phyloP scores from a whole-genome alignment of 345 rosid genomes.

The Eucalyptus pauciflora region DNA sequence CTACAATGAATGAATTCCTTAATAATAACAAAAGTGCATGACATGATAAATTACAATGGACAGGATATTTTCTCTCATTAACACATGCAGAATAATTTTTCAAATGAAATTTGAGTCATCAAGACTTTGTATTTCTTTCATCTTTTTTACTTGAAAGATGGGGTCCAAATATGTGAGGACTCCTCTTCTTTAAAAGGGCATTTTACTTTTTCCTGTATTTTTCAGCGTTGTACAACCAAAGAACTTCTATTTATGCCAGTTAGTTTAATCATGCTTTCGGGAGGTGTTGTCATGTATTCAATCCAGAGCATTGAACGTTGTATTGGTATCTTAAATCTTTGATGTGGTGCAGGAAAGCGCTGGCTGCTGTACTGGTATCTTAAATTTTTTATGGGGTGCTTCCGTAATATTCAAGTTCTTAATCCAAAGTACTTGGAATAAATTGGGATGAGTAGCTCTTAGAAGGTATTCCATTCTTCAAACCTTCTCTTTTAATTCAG shows the following conservation, averaged over 20 bases:
- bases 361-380: rapidly evolving
- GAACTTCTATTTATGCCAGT: too few species aligned
- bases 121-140: too few species aligned
- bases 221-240: too few species aligned
- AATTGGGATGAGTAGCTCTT: background rate
- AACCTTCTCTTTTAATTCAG: background rate
- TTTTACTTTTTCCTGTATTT: background rate
- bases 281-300: background rate
- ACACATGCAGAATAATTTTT: too few species aligned
- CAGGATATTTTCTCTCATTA: too few species aligned
- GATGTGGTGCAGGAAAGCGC: background rate
- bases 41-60: too few species aligned
- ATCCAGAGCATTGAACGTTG: background rate
- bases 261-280: too few species aligned
- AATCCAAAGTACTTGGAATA: background rate
- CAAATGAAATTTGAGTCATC: too few species aligned
- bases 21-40: too few species aligned
- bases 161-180: background rate
- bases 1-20: too few species aligned
- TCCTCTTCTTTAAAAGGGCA: background rate
- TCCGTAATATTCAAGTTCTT: background rate
- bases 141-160: too few species aligned
- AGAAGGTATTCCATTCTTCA: background rate
- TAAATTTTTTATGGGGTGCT: background rate
- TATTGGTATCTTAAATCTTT: background rate